These are phyloP conservation scores for Chaetomium tenue DNA, from an alignment of 495 filamentous ascomycete species.

Conservation along the genomic window DNA sequence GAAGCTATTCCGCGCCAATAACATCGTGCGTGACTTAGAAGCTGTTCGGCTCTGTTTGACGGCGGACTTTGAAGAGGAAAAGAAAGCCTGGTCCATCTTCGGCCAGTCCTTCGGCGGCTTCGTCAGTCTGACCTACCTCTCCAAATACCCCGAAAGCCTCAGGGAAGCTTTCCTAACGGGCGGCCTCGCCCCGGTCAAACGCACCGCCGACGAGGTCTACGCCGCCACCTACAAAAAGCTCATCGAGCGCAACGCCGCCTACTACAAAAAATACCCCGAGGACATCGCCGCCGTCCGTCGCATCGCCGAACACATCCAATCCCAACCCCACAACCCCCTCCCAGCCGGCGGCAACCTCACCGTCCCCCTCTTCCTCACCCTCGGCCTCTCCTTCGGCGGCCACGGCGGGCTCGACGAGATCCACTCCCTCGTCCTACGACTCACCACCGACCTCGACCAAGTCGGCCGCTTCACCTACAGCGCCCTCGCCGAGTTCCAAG, in stretches of 20 bases:
- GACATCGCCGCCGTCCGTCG: conserved; percentile 69
- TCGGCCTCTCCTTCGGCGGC: conserved; percentile 73
- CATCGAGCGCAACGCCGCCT: conserved; percentile 61
- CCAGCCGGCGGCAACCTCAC: conserved; percentile 69
- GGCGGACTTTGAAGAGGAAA: conserved; percentile 62
- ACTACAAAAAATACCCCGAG: conserved; percentile 82
- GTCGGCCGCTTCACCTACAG: conserved; percentile 71
- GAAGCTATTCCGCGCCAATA: conserved; percentile 85
- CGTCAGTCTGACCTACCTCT: conserved; percentile 76
- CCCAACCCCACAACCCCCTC: conserved; percentile 45
- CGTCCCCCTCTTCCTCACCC: conserved; percentile 64
- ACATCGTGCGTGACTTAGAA: conserved; percentile 83
- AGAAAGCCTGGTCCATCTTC: conserved; percentile 76
- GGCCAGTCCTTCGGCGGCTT: conserved; percentile 95
- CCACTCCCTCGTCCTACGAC: conserved; percentile 67
- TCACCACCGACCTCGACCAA: conserved; percentile 65
- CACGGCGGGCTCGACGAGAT: conserved; percentile 71
- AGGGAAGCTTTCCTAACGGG: conserved; percentile 80
- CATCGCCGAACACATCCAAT: conserved; percentile 59
- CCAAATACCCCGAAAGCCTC: conserved; percentile 71
- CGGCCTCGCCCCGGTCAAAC: conserved; percentile 73
- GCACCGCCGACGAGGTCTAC: conserved; percentile 74
- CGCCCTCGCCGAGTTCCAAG: conserved; percentile 65
- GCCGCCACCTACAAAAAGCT: conserved; percentile 64
- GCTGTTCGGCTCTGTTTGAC: conserved; percentile 75